A percentile compares a stretch with the other conserved stretches of the same genome.
Conservation (phyloP, 768 basidiomycete species). For the Panellus pusillus region DNA sequence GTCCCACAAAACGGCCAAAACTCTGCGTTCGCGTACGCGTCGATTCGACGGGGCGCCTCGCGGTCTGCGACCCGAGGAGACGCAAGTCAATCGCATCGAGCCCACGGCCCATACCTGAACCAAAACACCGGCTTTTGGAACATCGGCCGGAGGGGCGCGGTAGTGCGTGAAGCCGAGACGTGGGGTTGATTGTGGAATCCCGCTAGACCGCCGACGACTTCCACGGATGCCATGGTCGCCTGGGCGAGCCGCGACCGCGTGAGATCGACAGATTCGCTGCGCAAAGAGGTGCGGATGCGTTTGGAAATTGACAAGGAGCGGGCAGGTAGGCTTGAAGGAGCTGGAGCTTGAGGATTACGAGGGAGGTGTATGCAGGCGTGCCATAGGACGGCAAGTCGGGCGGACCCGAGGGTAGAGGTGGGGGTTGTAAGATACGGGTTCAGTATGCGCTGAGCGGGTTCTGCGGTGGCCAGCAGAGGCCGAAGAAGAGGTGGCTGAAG, state of each 20-base stretch:
- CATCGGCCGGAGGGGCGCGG: slow-evolving; percentile 69
- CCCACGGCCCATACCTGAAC: slow-evolving; percentile 90
- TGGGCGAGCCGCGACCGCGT: slow-evolving; percentile 78
- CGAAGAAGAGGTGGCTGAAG: neutral
- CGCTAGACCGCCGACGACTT: slow-evolving; percentile 63
- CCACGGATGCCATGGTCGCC: slow-evolving; percentile 86
- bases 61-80: slow-evolving; percentile 46
- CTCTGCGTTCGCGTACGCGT: slow-evolving; percentile 16
- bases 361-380: slow-evolving; percentile 56
- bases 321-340: slow-evolving; percentile 26
- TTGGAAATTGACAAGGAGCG: slow-evolving; percentile 19
- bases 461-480: slow-evolving; percentile 8
- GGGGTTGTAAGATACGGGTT: slow-evolving; percentile 23
- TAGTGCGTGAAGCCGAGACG: slow-evolving; percentile 70
- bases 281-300: slow-evolving; percentile 15
- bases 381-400: slow-evolving; percentile 49
- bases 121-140: slow-evolving; percentile 67
- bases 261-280: slow-evolving; percentile 56
- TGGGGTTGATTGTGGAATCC: slow-evolving; percentile 16
- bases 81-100: slow-evolving; percentile 73
- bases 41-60: neutral
- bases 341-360: slow-evolving; percentile 55
- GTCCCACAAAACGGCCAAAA: slow-evolving; percentile 18
- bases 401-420: slow-evolving; percentile 9
- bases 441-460: slow-evolving; percentile 15